Evolutionary conservation across 139 green algal species (phyloP).

Genomic region (Trebouxia sp.): DNA sequence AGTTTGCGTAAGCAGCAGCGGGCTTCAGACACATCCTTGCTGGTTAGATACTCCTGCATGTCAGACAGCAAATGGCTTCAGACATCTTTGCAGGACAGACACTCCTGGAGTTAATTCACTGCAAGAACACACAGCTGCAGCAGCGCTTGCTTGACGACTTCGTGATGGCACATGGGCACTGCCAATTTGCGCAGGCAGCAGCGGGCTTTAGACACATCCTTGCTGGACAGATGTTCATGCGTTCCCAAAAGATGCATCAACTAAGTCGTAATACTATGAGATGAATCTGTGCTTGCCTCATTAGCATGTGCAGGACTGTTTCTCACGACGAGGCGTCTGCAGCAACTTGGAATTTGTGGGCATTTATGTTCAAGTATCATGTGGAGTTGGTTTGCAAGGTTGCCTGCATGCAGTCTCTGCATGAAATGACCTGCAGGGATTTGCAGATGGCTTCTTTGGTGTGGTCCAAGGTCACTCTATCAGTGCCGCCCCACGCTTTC

Average conservation of each 20-base stretch:
- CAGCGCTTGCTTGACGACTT: slow-evolving; percentile 76
- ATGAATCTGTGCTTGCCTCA: too few relatives aligned
- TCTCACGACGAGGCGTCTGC: too few relatives aligned
- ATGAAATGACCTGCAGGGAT: slow-evolving; percentile 71
- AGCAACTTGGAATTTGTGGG: too few relatives aligned
- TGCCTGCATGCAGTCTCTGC: too few relatives aligned
- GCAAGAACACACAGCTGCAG: slow-evolving; percentile 29
- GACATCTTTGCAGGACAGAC: not conserved
- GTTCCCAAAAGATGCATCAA: not conserved
- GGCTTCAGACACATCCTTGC: slow-evolving; percentile 57
- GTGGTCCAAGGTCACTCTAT: slow-evolving; percentile 52
- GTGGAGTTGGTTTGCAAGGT: too few relatives aligned
- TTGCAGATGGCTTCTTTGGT: slow-evolving; percentile 61
- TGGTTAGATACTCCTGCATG: slow-evolving; percentile 57
- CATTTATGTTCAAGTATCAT: too few relatives aligned
- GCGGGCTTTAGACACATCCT: slow-evolving; percentile 57
- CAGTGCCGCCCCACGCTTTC: slow-evolving; percentile 77
- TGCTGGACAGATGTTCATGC: slow-evolving; percentile 57
- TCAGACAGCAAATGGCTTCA: not conserved
- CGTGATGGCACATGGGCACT: slow-evolving; percentile 83
- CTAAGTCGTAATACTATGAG: too few relatives aligned
- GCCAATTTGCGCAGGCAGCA: slow-evolving; percentile 56
- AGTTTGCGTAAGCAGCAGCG: slow-evolving; percentile 56
- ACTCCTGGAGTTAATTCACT: not conserved
- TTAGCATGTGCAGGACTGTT: too few relatives aligned